Conservation (phyloP, 2,329 filamentous ascomycete genomes). For the Aspergillus alliaceus region DNA sequence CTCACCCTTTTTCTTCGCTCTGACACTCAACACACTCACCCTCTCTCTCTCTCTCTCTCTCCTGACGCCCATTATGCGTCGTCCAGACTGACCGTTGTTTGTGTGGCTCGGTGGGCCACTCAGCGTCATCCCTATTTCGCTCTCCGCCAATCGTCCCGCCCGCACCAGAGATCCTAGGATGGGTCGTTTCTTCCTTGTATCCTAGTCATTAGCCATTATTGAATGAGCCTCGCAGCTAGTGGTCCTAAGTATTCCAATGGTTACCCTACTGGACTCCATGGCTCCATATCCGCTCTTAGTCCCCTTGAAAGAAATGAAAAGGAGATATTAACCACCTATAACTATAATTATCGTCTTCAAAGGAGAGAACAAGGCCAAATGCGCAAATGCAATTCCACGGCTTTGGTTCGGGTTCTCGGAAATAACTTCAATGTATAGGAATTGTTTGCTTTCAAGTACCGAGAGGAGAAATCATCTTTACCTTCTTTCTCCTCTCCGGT, state of each 20-base stretch:
- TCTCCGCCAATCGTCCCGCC: constrained; percentile 33
- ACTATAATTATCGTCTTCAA: neutral
- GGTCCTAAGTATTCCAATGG: neutral
- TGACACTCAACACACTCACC: neutral
- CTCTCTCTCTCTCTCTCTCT: neutral
- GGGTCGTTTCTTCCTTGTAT: neutral
- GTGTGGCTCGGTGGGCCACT: constrained; percentile 42
- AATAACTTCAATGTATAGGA: neutral
- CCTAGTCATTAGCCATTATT: constrained; percentile 4
- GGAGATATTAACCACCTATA: neutral
- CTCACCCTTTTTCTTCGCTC: neutral
- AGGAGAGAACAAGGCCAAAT: too few species aligned
- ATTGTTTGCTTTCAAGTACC: neutral
- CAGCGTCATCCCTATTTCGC: constrained; percentile 39
- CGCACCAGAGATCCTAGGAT: constrained; percentile 14
- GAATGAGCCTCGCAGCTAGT: constrained; percentile 9
- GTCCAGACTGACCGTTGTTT: constrained; percentile 18
- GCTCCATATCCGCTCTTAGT: neutral
- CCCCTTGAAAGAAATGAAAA: neutral
- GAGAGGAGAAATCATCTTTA: too few species aligned
- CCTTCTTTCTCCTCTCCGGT: neutral
- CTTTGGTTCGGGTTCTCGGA: neutral
- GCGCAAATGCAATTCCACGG: neutral
- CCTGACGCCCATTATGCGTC: neutral
- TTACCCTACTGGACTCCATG: constrained; percentile 3